A percentile compares a stretch with the other conserved stretches of the same genome.
These are phyloP conservation scores for Stevia rebaudiana DNA, from an alignment of 140 eudicot species.

Conservation along the genomic window DNA sequence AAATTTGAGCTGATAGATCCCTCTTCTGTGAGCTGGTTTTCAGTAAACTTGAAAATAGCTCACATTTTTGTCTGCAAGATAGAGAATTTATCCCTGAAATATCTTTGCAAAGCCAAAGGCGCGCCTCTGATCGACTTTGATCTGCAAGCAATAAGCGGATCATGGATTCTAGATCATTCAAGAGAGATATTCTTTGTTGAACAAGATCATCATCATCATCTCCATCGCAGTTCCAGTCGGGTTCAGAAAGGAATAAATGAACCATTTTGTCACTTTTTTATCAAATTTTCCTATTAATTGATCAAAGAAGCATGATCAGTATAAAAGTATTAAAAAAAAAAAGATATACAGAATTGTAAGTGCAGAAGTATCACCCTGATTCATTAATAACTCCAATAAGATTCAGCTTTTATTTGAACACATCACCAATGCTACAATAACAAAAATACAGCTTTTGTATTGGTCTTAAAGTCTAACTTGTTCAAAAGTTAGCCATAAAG, in stretches of 20 bases:
- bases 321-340: too few relatives aligned
- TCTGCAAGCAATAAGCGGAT: slow-evolving; percentile 46
- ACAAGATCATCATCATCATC: slow-evolving; percentile 35
- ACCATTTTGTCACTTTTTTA: slow-evolving; percentile 34
- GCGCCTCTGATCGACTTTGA: slow-evolving; percentile 81
- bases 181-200: slow-evolving; percentile 36
- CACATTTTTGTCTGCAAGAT: slow-evolving; percentile 38
- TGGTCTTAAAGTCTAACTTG: background rate
- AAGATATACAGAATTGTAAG: background rate
- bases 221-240: slow-evolving; percentile 40
- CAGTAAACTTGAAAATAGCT: slow-evolving; percentile 54
- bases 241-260: slow-evolving; percentile 47
- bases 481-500: background rate
- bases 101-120: slow-evolving; percentile 90
- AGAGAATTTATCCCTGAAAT: slow-evolving; percentile 53
- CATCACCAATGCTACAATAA: background rate
- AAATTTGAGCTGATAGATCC: slow-evolving; percentile 57
- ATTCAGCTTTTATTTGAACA: background rate
- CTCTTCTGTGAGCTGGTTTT: slow-evolving; percentile 51
- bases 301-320: slow-evolving; percentile 9
- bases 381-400: background rate
- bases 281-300: slow-evolving; percentile 5
- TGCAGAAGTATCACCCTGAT: background rate
- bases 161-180: slow-evolving; percentile 51
- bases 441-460: background rate